phyloP scores from a whole-genome alignment of 2,329 filamentous ascomycete genomes.

The Diaporthe vaccinii region DNA sequence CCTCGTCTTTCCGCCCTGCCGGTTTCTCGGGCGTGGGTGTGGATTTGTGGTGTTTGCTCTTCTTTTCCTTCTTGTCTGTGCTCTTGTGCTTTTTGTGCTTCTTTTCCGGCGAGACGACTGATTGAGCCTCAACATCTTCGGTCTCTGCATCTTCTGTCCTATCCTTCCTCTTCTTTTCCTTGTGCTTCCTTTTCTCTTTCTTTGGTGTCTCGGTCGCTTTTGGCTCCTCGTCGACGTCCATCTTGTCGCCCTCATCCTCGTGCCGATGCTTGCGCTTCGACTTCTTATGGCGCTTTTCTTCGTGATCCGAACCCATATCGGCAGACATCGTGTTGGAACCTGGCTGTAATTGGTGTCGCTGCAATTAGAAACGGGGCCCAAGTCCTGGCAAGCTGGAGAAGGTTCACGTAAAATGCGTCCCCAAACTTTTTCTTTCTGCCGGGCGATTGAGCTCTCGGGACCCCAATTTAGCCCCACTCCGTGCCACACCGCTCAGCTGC shows the following conservation, averaged over 20 bases:
- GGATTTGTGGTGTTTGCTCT: conserved; percentile 41
- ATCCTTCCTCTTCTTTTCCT: conserved; percentile 48
- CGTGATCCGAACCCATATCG: conserved; percentile 40
- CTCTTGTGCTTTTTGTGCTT: conserved; percentile 39
- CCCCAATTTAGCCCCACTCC: conserved; percentile 26
- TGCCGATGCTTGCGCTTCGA: conserved; percentile 42
- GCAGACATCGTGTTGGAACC: conserved; percentile 28
- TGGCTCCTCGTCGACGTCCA: conserved; percentile 38
- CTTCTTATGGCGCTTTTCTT: conserved; percentile 39
- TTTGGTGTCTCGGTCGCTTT: conserved; percentile 29
- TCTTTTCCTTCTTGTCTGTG: conserved; percentile 46
- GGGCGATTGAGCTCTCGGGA: conserved; percentile 8
- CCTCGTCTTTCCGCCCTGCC: not conserved
- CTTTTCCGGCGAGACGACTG: conserved; percentile 32
- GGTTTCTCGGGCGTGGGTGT: conserved; percentile 21
- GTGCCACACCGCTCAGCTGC: conserved; percentile 29
- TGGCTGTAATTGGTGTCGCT: not conserved
- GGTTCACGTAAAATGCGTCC: not conserved
- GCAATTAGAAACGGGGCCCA: not conserved
- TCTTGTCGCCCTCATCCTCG: conserved; percentile 40
- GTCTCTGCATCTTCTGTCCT: conserved; percentile 46
- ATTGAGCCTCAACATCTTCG: conserved; percentile 41
- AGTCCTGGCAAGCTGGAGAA: not conserved
- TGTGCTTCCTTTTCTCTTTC: conserved; percentile 49
- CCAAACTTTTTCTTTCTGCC: conserved; percentile 42